Evolutionary conservation across 345 rosid species (phyloP).

Genomic region (Brassica incana): DNA sequence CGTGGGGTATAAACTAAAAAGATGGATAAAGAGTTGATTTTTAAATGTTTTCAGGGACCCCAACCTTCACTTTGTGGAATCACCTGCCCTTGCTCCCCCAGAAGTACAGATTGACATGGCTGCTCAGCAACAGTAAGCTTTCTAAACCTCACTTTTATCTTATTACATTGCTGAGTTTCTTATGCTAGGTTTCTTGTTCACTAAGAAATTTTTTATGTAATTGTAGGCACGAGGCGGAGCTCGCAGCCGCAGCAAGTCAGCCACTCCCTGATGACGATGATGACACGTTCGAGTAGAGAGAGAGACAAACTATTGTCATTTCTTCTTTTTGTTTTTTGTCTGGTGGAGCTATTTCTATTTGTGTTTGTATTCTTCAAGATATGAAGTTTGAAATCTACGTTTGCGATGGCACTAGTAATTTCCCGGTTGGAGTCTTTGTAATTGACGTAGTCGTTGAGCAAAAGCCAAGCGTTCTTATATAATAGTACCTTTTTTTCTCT

Average conservation of each 20-base stretch:
- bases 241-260: slow-evolving; percentile 66
- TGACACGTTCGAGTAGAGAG: slow-evolving; percentile 64
- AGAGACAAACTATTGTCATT: slow-evolving; percentile 4
- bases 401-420: neutral
- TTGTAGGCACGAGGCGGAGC: slow-evolving; percentile 78
- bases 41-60: slow-evolving; percentile 48
- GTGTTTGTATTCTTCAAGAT: slow-evolving; percentile 6
- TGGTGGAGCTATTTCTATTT: slow-evolving; percentile 9
- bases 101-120: slow-evolving; percentile 91
- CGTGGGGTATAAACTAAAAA: neutral
- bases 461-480: too few species aligned
- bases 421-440: too few species aligned
- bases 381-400: neutral
- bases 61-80: slow-evolving; percentile 92
- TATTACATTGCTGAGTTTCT: neutral
- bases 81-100: slow-evolving; percentile 94
- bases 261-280: slow-evolving; percentile 87
- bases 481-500: neutral
- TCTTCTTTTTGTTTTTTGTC: neutral
- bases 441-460: too few species aligned
- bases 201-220: neutral
- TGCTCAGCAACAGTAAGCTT: slow-evolving; percentile 83
- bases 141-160: neutral
- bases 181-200: neutral
- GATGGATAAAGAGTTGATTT: neutral